These are phyloP conservation scores for Hypoxylon perforatum DNA, from an alignment of 495 filamentous ascomycete species.

Conservation along the genomic window DNA sequence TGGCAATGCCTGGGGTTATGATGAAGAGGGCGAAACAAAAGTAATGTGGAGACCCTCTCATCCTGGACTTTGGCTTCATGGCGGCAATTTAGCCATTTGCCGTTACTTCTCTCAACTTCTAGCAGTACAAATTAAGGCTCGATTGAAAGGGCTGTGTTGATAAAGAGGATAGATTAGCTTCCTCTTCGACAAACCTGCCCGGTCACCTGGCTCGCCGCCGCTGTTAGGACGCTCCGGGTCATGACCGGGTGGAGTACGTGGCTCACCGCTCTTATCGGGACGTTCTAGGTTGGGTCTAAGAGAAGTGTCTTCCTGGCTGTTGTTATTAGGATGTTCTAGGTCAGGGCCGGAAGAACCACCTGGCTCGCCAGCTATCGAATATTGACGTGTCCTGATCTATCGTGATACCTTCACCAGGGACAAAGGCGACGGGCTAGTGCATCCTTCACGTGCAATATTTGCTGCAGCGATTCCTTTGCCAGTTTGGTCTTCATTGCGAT, in stretches of 20 bases:
- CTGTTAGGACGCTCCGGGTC: too few species aligned
- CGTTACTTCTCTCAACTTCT: slow-evolving; percentile 77
- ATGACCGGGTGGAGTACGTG: too few species aligned
- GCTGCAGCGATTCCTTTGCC: slow-evolving; percentile 68
- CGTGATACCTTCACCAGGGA: slow-evolving; percentile 44
- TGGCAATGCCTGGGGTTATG: slow-evolving; percentile 79
- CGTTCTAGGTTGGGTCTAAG: too few species aligned
- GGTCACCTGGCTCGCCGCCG: too few species aligned
- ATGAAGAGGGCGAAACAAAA: slow-evolving; percentile 79
- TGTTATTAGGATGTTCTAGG: too few species aligned
- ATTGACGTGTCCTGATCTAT: slow-evolving; percentile 57
- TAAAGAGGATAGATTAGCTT: too few species aligned
- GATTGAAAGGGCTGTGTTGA: slow-evolving; percentile 72
- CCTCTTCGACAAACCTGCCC: too few species aligned
- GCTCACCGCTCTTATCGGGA: too few species aligned
- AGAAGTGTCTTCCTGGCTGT: too few species aligned
- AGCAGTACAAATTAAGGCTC: slow-evolving; percentile 80
- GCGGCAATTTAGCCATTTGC: slow-evolving; percentile 79
- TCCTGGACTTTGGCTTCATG: slow-evolving; percentile 85
- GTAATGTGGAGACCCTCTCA: slow-evolving; percentile 78
- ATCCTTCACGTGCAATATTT: slow-evolving; percentile 70
- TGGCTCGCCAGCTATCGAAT: slow-evolving; percentile 68
- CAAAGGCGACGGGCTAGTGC: slow-evolving; percentile 72
- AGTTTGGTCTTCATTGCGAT: slow-evolving; percentile 50
- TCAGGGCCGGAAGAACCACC: too few species aligned